These are phyloP conservation scores for Leccinum uliginosum DNA, from an alignment of 768 basidiomycete genomes.

Conservation along the genomic window DNA sequence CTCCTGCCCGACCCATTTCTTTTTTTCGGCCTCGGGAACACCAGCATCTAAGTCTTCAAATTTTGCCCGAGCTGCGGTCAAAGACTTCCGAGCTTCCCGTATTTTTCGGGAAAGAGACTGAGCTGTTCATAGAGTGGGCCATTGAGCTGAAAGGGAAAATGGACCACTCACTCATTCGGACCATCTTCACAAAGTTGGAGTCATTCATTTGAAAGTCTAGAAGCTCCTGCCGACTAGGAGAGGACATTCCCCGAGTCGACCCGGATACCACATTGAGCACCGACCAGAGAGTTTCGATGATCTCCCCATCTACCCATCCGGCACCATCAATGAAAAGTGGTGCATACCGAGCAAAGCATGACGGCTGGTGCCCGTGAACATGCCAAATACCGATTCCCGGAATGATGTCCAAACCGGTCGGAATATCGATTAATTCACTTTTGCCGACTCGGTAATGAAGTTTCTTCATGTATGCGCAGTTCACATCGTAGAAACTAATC, in stretches of 20 bases:
- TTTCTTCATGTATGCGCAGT: conserved; percentile 10
- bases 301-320: not conserved
- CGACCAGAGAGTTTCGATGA: conserved; percentile 3
- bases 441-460: not conserved
- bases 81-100: too few relatives aligned
- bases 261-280: not conserved
- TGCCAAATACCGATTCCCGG: conserved; percentile 23
- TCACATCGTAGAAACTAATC: not conserved
- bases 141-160: conserved; percentile 7
- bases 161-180: not conserved
- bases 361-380: conserved; percentile 20
- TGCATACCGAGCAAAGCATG: conserved; percentile 16
- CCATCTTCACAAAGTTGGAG: conserved; percentile 7
- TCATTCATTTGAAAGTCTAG: conserved; percentile 8
- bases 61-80: too few relatives aligned
- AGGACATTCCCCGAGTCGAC: not conserved
- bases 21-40: too few relatives aligned
- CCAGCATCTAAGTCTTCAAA: too few relatives aligned
- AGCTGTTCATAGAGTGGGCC: not conserved
- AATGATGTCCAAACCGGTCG: not conserved
- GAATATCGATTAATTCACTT: not conserved
- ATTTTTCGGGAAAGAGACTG: not conserved
- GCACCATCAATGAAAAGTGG: not conserved
- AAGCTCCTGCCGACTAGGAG: not conserved
- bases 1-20: too few relatives aligned